A percentile compares a stretch with the other conserved stretches of the same genome.
phyloP scores from a whole-genome alignment of 1,284 basidiomycete genomes.

The Ganoderma leucocontextum region DNA sequence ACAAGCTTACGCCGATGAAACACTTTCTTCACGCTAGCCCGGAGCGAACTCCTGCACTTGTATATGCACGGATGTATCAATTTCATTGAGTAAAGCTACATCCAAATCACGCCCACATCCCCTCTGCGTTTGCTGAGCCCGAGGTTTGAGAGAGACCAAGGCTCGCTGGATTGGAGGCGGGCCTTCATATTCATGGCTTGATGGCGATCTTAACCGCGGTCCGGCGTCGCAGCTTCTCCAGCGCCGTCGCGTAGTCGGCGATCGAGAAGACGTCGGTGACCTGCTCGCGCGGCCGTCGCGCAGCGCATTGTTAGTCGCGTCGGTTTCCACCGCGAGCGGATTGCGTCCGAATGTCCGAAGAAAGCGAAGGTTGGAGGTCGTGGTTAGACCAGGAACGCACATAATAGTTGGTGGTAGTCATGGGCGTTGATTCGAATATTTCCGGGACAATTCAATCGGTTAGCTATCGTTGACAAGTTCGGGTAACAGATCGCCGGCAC shows the following conservation, averaged over 20 bases:
- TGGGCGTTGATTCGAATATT: not conserved
- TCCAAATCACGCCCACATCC: not conserved
- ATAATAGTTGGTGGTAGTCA: not conserved
- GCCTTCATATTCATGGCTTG: slow-evolving; percentile 48
- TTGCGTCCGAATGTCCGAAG: not conserved
- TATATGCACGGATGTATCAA: not conserved
- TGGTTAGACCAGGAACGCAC: slow-evolving; percentile 1
- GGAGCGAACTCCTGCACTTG: not conserved
- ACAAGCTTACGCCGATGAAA: not conserved
- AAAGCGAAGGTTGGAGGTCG: not conserved
- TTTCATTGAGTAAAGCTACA: not conserved
- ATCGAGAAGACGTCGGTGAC: slow-evolving; percentile 80
- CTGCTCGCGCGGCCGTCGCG: slow-evolving; percentile 39
- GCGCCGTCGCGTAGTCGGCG: slow-evolving; percentile 80
- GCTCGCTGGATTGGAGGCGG: not conserved
- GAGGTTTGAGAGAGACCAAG: not conserved
- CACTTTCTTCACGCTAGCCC: no score
- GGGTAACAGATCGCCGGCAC: not conserved
- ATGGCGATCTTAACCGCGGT: slow-evolving; percentile 75
- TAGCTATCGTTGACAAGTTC: not conserved
- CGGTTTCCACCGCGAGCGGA: not conserved
- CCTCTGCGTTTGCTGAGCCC: not conserved
- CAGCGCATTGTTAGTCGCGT: not conserved
- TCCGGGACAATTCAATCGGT: not conserved
- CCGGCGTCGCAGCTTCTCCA: slow-evolving; percentile 86